A percentile compares a stretch with the other conserved stretches of the same genome.
Evolutionary conservation across 129 eudicot genomes (phyloP).

Genomic region (Tagetes patula): DNA sequence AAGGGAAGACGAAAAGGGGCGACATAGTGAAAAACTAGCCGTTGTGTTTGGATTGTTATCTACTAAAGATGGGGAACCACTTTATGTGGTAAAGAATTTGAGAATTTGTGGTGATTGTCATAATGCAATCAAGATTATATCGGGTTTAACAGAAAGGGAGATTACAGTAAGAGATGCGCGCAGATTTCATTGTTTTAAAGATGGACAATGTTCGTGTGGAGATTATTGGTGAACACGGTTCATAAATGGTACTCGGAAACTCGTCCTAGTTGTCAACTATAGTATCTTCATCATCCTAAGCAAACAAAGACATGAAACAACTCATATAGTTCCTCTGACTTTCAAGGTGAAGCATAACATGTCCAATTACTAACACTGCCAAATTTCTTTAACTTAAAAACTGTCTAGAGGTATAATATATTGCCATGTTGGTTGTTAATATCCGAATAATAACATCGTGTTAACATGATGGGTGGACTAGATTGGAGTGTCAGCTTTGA

Average conservation of each 20-base stretch:
- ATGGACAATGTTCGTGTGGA: conserved; percentile 72
- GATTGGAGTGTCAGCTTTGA: too few relatives aligned
- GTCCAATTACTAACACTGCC: neutral
- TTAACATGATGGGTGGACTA: too few relatives aligned
- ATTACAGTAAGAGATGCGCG: conserved; percentile 80
- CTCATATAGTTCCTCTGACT: neutral
- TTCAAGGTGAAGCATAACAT: neutral
- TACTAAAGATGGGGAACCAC: conserved; percentile 51
- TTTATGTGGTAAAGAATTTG: conserved; percentile 67
- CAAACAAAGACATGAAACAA: neutral
- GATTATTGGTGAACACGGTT: conserved; percentile 64
- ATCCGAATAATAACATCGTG: too few relatives aligned
- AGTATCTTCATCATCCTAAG: neutral
- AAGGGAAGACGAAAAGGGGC: conserved; percentile 42
- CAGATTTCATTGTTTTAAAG: conserved; percentile 78
- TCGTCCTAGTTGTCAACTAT: too few relatives aligned
- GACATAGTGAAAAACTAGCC: conserved; percentile 82
- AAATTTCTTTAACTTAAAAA: neutral
- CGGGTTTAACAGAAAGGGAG: conserved; percentile 62
- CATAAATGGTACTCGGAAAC: neutral
- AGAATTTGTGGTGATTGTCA: conserved; percentile 89
- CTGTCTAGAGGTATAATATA: too few relatives aligned
- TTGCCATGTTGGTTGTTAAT: neutral
- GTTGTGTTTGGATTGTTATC: conserved; percentile 68
- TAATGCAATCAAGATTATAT: conserved; percentile 59